Evolutionary conservation across 2,329 filamentous ascomycete species (phyloP).

Genomic region (Fusarium burgessii): DNA sequence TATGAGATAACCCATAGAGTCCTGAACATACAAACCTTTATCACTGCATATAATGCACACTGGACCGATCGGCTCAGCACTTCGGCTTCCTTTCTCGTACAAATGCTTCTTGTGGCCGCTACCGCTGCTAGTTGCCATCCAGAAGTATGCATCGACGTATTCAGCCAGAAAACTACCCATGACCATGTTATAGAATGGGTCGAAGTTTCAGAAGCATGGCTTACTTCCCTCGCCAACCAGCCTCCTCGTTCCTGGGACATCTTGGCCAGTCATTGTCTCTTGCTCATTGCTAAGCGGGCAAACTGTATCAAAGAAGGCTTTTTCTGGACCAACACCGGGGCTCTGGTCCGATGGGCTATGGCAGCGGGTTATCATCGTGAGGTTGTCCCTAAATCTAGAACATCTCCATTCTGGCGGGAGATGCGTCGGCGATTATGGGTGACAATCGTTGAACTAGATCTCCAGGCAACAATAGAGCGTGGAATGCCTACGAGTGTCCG

Average conservation of each 20-base stretch:
- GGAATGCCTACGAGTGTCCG: not conserved
- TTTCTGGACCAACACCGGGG: rapidly evolving
- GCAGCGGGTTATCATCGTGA: not conserved
- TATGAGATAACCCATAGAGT: not conserved
- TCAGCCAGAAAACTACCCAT: not conserved
- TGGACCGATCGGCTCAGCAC: not conserved
- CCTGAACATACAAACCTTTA: not conserved
- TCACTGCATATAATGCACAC: rapidly evolving
- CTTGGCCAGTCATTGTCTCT: not conserved
- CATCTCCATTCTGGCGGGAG: not conserved
- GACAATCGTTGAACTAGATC: not conserved
- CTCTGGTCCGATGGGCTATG: not conserved
- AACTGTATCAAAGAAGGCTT: not conserved
- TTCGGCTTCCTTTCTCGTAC: not conserved
- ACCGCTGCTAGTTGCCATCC: not conserved
- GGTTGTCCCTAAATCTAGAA: not conserved
- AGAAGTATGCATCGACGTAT: not conserved
- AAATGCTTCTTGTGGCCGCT: not conserved
- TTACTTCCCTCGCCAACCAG: rapidly evolving
- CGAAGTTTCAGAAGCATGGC: not conserved
- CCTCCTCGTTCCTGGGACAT: not conserved
- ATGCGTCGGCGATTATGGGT: not conserved
- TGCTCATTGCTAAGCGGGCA: not conserved
- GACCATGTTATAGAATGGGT: not conserved
- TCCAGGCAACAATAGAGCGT: not conserved